Percentiles rank a stretch among this genome's conserved stretches.
Conservation (phyloP, 1,284 basidiomycete genomes). For the Malassezia japonica region DNA sequence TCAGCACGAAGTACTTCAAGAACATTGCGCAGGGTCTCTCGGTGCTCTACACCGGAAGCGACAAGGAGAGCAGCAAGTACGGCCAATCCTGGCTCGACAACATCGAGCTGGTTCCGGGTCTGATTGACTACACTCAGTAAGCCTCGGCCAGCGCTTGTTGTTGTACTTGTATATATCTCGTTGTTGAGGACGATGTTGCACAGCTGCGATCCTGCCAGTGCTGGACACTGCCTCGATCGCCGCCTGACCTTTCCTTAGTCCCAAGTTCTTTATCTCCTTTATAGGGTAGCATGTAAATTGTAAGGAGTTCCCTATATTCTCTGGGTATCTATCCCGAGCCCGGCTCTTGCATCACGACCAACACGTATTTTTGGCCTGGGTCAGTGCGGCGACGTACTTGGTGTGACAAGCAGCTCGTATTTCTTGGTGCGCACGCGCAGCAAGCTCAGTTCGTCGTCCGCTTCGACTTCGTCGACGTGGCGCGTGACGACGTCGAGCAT, state of each 20-base stretch:
- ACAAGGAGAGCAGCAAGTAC: constrained; percentile 6
- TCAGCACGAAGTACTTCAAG: constrained; percentile 31
- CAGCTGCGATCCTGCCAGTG: too few species aligned
- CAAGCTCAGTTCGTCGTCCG: constrained; percentile 31
- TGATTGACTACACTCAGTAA: constrained; percentile 32
- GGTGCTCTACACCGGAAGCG: constrained; percentile 24
- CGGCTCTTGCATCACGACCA: constrained; percentile 35
- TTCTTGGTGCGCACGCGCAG: constrained; percentile 35
- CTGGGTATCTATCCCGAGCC: neutral
- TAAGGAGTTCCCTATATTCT: neutral
- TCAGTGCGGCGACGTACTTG: constrained; percentile 13
- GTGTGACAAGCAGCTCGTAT: constrained; percentile 44
- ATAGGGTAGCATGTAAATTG: too few species aligned
- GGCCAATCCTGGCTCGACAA: constrained; percentile 27
- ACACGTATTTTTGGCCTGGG: constrained; percentile 32
- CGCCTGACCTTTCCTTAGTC: too few species aligned
- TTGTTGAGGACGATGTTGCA: neutral
- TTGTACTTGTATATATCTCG: neutral
- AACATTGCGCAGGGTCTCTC: constrained; percentile 27
- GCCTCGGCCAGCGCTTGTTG: neutral
- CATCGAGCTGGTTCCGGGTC: constrained; percentile 27
- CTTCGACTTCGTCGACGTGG: neutral
- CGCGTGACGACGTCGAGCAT: neutral
- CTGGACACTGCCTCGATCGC: too few species aligned
- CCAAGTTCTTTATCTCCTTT: too few species aligned